Percentiles rank a stretch among this genome's conserved stretches.
Conservation (phyloP, 2,329 filamentous ascomycete species). For the Alternaria metachromatica region DNA sequence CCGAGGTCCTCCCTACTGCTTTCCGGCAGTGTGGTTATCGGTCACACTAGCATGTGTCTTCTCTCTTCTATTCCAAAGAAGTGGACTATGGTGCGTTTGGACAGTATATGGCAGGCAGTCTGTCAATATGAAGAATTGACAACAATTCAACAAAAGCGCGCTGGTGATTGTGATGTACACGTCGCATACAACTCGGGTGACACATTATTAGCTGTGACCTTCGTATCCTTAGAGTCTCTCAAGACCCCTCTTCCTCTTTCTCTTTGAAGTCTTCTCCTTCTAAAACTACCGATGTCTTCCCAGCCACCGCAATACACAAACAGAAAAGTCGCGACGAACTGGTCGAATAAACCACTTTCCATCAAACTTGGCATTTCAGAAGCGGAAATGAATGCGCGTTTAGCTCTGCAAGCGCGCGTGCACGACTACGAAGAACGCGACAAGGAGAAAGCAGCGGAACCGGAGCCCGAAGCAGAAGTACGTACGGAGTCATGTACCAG, state of each 20-base stretch:
- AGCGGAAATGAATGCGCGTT: not conserved
- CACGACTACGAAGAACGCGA: not conserved
- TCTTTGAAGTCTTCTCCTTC: not conserved
- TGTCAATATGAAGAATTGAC: not conserved
- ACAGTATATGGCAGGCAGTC: not conserved
- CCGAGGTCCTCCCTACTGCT: not conserved
- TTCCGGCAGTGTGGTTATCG: not conserved
- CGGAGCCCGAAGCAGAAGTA: not conserved
- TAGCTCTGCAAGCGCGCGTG: not conserved
- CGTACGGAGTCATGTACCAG: not conserved
- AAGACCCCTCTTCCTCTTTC: not conserved
- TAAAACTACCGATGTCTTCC: not conserved
- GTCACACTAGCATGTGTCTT: not conserved
- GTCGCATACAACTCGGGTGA: not conserved
- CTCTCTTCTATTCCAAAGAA: not conserved
- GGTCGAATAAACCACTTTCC: not conserved
- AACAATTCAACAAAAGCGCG: not conserved
- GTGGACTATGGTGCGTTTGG: not conserved
- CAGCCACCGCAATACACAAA: not conserved
- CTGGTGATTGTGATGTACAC: not conserved
- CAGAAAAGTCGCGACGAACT: not conserved
- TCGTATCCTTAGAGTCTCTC: not conserved
- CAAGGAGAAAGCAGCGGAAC: not conserved
- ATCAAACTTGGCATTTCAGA: not conserved
- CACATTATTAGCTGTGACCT: not conserved